A percentile compares a stretch with the other conserved stretches of the same genome.
Evolutionary conservation across 345 rosid species (phyloP).

Genomic region (Laguncularia racemosa): DNA sequence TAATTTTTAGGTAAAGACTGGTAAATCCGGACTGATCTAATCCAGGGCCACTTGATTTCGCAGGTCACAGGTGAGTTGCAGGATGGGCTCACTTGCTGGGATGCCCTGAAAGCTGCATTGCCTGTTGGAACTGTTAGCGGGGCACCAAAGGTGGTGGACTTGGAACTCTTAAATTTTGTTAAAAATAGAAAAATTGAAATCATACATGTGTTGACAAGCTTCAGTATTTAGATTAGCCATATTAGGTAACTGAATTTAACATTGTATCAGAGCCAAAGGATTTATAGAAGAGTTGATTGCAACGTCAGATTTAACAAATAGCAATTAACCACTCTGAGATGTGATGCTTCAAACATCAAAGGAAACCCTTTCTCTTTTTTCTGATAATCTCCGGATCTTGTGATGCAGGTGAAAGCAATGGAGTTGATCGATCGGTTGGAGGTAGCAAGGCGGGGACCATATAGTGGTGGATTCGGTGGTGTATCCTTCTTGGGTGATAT

Average conservation of each 20-base stretch:
- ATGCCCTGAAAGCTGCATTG: constrained; percentile 63
- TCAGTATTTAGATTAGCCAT: no score
- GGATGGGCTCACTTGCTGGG: constrained; percentile 72
- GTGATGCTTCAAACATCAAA: no score
- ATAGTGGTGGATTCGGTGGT: constrained; percentile 85
- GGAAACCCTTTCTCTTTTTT: neutral
- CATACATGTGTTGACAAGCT: no score
- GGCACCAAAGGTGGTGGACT: constrained; percentile 67
- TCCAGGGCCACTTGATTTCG: neutral
- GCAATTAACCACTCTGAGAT: no score
- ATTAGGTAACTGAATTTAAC: no score
- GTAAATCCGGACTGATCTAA: no score
- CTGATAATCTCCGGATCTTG: neutral
- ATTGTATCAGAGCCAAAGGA: no score
- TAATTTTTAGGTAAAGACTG: no score
- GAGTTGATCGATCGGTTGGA: constrained; percentile 72
- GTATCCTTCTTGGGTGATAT: constrained; percentile 72
- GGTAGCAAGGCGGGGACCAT: constrained; percentile 76
- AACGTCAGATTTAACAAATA: no score
- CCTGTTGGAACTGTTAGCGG: constrained; percentile 94
- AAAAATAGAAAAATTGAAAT: no score
- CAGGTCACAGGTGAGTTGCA: constrained; percentile 83
- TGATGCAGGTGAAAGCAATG: constrained; percentile 67
- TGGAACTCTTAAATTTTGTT: neutral
- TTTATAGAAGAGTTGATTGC: no score